Evolutionary conservation across 2,329 filamentous ascomycete genomes (phyloP), one percentile per base, ranked within the genome.

Genomic region (Emericellopsis cladophorae): DNA sequence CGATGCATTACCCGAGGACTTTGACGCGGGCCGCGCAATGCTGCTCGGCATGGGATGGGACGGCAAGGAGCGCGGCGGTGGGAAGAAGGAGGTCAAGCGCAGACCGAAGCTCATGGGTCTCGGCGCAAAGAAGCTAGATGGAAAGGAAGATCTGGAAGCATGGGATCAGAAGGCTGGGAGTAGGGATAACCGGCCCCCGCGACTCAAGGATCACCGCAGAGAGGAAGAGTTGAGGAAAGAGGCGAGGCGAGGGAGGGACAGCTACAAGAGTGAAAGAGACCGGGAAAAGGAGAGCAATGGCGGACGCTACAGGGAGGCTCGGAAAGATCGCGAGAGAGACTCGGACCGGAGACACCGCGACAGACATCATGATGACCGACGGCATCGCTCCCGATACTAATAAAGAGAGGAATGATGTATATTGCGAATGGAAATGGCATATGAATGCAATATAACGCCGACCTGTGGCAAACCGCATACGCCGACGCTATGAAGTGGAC

Each of bases 41-140:
- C 70, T 98, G 31, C 79, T 89, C 26, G 88, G 89, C 9, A 95
- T 96, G 84, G 92, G 92, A 8, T 95, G 90, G 89, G 88, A 95
- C 67, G 81, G 63, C 59, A 74, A 78, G 41, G 66, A 70, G 45
- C 62, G 67, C 37, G 71, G 68, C 2, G 59, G 66, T 4, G 68
- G 61, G 36, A 58, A 64, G 6, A 83, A 83, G 48, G 68, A 79
- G 31, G 80, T 76, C 46, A 81, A 83, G 54, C 72, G 79, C 40
- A 76, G 89, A 39, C 81, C 87, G 14, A 87, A 87, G 44, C 72
- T 93, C 42, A 68, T 96, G 9, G 92, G 92, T 0, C 81, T 96
- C 7, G 92, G 90, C 4, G 89, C 89, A 10, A 95, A 90, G 54
- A 79, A 87, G 53, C 72, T 87, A 14, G 78, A 83, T 37, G 76